Conservation (phyloP, 2,329 filamentous ascomycete species). For the Exophiala sideris region DNA sequence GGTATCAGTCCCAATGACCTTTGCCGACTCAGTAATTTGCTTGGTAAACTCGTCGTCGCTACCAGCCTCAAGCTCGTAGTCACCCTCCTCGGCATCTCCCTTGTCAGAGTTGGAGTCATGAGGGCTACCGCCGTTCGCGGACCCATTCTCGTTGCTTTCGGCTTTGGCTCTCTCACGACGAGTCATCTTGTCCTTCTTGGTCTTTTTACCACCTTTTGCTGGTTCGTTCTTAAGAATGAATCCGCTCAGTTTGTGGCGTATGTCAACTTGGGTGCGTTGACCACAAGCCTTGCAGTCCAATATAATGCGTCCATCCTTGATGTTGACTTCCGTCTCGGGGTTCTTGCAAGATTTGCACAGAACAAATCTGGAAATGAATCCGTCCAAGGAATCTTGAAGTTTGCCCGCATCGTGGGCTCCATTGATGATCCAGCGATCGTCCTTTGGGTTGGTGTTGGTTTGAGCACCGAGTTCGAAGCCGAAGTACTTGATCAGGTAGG, state of each 20-base stretch:
- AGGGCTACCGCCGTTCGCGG: conserved; percentile 58
- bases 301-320: conserved; percentile 88
- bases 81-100: conserved; percentile 61
- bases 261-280: conserved; percentile 84
- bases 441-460: conserved; percentile 94
- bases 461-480: conserved; percentile 98
- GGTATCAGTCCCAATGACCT: conserved; percentile 67
- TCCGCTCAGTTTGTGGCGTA: conserved; percentile 90
- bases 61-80: conserved; percentile 64
- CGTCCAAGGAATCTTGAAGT: conserved; percentile 96
- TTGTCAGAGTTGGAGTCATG: conserved; percentile 64
- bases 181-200: conserved; percentile 92
- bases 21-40: conserved; percentile 64
- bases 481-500: conserved; percentile 99
- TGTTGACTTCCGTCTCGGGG: conserved; percentile 91
- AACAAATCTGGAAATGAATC: conserved; percentile 97
- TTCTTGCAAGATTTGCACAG: conserved; percentile 99
- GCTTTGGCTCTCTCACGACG: conserved; percentile 72
- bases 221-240: conserved; percentile 97
- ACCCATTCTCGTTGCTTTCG: conserved; percentile 52
- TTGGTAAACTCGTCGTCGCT: conserved; percentile 92
- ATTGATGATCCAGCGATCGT: conserved; percentile 99
- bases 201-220: conserved; percentile 83
- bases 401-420: conserved; percentile 92
- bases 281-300: conserved; percentile 99